Conservation (phyloP, 805 yeast genomes). For the Scheffersomyces stipitis region DNA sequence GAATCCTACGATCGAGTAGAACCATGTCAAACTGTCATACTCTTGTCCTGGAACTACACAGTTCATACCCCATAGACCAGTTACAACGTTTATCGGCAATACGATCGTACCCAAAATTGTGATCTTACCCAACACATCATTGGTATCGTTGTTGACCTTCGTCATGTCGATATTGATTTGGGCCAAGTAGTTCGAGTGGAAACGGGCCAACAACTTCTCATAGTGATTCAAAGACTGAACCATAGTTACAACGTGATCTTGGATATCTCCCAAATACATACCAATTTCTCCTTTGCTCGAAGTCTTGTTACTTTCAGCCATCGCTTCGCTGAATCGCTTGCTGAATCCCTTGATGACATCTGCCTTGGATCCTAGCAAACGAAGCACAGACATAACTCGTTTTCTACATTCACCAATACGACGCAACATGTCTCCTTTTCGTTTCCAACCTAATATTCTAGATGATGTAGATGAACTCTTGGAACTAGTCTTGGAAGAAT, state of each 20-base stretch:
- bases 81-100: constrained; percentile 89
- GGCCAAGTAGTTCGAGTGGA: constrained; percentile 95
- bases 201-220: constrained; percentile 88
- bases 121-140: constrained; percentile 91
- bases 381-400: constrained; percentile 84
- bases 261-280: constrained; percentile 94
- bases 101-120: constrained; percentile 94
- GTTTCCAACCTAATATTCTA: constrained; percentile 63
- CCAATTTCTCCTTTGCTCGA: constrained; percentile 63
- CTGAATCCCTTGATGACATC: constrained; percentile 97
- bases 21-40: constrained; percentile 40
- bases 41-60: constrained; percentile 93
- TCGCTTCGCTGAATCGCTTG: constrained; percentile 78
- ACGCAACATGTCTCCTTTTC: constrained; percentile 92
- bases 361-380: constrained; percentile 88
- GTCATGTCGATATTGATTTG: constrained; percentile 98
- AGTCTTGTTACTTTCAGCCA: constrained; percentile 6
- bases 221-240: constrained; percentile 92
- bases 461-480: constrained; percentile 47
- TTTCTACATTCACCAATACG: constrained; percentile 95
- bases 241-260: constrained; percentile 97
- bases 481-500: constrained; percentile 3
- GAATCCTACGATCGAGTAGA: constrained; percentile 34
- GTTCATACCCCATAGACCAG: constrained; percentile 99
- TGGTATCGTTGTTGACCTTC: constrained; percentile 92